phyloP scores from a whole-genome alignment of 1,284 basidiomycete genomes.

The Sanghuangporus sanghuang region DNA sequence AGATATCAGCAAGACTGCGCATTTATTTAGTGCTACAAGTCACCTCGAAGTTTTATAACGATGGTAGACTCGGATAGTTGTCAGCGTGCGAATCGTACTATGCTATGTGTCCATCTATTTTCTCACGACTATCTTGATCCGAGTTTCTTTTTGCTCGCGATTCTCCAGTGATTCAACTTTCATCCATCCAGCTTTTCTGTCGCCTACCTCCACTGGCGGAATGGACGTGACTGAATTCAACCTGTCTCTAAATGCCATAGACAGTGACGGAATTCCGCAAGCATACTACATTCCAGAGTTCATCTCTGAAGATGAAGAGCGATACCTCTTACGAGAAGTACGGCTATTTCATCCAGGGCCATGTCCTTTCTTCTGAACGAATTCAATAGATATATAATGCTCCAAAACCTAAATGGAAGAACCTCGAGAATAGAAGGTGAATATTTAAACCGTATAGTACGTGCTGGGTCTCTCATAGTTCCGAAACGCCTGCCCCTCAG shows the following conservation, averaged over 20 bases:
- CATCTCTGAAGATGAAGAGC: conserved; percentile 75
- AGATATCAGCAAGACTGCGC: no score
- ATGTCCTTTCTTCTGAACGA: neutral
- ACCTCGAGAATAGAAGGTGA: conserved; percentile 74
- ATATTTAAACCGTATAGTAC: conserved; percentile 12
- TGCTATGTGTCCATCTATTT: no score
- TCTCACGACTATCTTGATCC: no score
- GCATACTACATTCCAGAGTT: conserved; percentile 76
- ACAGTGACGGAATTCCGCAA: neutral
- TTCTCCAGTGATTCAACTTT: neutral
- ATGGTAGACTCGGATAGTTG: no score
- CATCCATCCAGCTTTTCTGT: neutral
- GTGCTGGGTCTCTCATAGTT: neutral
- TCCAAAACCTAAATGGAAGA: conserved; percentile 82
- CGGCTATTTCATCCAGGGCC: conserved; percentile 12
- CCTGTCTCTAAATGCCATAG: neutral
- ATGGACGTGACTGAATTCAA: neutral
- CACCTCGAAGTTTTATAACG: no score
- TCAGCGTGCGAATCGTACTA: no score
- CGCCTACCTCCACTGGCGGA: no score
- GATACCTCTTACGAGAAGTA: conserved; percentile 72
- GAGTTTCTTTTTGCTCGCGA: neutral
- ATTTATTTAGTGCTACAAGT: no score
- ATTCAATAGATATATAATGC: conserved; percentile 59
- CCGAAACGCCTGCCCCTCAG: conserved; percentile 31